phyloP scores from a whole-genome alignment of 768 basidiomycete species.

The Pisolithus marmoratus region DNA sequence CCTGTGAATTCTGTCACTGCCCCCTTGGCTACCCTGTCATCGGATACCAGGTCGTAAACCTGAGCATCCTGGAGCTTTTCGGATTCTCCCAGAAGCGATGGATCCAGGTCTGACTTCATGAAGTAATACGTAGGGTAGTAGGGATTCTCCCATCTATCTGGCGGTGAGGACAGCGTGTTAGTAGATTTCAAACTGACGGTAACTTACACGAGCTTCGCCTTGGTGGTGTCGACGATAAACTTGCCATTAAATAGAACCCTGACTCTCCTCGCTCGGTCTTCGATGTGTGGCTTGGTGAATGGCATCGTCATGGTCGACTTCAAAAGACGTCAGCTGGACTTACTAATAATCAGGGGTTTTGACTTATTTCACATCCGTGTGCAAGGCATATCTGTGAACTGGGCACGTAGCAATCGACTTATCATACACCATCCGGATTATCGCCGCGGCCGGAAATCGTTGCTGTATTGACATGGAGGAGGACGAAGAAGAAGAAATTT shows the following conservation, averaged over 20 bases:
- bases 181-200: not conserved
- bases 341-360: not conserved
- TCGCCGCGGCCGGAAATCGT: no score
- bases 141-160: slow-evolving; percentile 48
- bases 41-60: slow-evolving; percentile 44
- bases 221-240: slow-evolving; percentile 49
- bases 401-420: no score
- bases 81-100: slow-evolving; percentile 34
- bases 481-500: no score
- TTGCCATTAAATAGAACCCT: slow-evolving; percentile 48
- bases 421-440: no score
- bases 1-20: slow-evolving; percentile 35
- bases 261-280: slow-evolving; percentile 45
- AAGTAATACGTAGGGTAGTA: slow-evolving; percentile 56
- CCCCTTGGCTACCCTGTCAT: slow-evolving; percentile 30
- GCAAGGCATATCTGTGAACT: no score
- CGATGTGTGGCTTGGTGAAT: slow-evolving; percentile 41
- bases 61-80: slow-evolving; percentile 24
- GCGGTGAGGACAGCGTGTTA: not conserved
- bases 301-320: slow-evolving; percentile 20
- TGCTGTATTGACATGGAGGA: no score
- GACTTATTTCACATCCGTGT: no score
- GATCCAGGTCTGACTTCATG: slow-evolving; percentile 37
- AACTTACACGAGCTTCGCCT: slow-evolving; percentile 56
- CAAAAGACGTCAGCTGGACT: not conserved